Evolutionary conservation across 73 alveolate species (phyloP).

Genomic region (Breviolum minutum): DNA sequence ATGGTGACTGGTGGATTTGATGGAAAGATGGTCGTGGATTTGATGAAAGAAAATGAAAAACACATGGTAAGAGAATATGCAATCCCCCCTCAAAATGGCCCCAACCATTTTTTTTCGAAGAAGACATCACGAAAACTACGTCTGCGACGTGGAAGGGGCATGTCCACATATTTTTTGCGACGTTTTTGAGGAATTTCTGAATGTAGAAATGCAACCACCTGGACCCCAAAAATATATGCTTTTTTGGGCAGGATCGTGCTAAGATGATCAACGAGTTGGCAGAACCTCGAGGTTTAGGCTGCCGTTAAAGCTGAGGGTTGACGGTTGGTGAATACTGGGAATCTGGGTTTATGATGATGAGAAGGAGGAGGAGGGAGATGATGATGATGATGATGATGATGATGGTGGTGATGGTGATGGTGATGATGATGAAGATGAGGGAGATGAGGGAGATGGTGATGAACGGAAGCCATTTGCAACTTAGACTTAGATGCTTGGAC

Average conservation of each 20-base stretch:
- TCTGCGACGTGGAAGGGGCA: too few relatives aligned
- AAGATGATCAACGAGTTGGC: conserved; percentile 91
- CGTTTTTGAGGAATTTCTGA: too few relatives aligned
- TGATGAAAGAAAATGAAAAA: too few relatives aligned
- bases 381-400: neutral
- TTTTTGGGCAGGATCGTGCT: conserved; percentile 54
- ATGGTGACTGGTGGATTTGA: neutral
- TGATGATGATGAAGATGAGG: neutral
- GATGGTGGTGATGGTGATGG: too few relatives aligned
- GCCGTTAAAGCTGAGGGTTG: neutral
- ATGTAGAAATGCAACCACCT: too few relatives aligned
- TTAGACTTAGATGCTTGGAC: too few relatives aligned
- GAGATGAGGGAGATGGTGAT: neutral
- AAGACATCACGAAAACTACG: too few relatives aligned
- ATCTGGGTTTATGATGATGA: neutral
- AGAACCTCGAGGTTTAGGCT: conserved; percentile 82
- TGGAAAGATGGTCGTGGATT: too few relatives aligned
- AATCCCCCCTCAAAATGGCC: too few relatives aligned
- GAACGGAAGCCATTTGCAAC: neutral
- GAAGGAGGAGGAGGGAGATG: neutral
- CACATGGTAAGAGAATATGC: too few relatives aligned
- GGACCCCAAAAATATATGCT: neutral
- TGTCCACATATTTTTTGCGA: too few relatives aligned
- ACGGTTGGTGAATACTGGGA: neutral
- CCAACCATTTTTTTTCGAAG: too few relatives aligned